A percentile compares a stretch with the other conserved stretches of the same genome.
Evolutionary conservation across 306 rosid genomes (phyloP).

Genomic region (Lotus japonicus): DNA sequence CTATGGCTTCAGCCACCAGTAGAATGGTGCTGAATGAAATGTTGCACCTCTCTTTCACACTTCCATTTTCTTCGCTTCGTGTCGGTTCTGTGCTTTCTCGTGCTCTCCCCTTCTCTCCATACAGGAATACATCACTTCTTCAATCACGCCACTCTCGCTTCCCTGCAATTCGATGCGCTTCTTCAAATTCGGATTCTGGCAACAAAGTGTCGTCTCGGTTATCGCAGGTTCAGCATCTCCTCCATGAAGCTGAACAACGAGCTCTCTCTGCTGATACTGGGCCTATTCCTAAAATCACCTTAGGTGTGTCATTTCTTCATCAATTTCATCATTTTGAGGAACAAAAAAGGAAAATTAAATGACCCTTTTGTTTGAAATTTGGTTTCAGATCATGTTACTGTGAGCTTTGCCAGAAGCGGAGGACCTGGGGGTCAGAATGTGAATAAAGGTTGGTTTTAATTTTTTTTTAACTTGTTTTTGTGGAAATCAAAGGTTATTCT

Average conservation of each 20-base stretch:
- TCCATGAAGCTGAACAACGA: slow-evolving; percentile 74
- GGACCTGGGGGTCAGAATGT: slow-evolving; percentile 99
- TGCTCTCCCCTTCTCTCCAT: neutral
- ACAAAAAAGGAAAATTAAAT: neutral
- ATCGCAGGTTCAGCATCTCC: slow-evolving; percentile 71
- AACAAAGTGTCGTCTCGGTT: slow-evolving; percentile 72
- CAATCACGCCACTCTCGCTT: slow-evolving; percentile 14
- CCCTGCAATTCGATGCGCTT: slow-evolving; percentile 47
- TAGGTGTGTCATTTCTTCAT: slow-evolving; percentile 36
- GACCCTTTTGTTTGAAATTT: neutral
- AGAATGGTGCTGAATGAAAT: slow-evolving; percentile 38
- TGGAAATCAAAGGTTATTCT: neutral
- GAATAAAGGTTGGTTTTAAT: slow-evolving; percentile 54
- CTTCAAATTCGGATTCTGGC: slow-evolving; percentile 34
- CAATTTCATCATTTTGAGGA: neutral
- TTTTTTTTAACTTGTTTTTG: neutral
- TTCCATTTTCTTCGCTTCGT: slow-evolving; percentile 13
- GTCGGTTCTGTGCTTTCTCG: neutral
- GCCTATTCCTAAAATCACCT: slow-evolving; percentile 70
- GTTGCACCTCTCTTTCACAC: slow-evolving; percentile 25
- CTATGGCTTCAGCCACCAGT: slow-evolving; percentile 41
- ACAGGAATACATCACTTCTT: neutral
- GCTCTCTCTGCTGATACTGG: slow-evolving; percentile 42
- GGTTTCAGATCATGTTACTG: slow-evolving; percentile 63
- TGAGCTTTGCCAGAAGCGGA: slow-evolving; percentile 87